phyloP scores from a whole-genome alignment of 176 grass and related monocot genomes.

The Echinochloa phyllopogon region DNA sequence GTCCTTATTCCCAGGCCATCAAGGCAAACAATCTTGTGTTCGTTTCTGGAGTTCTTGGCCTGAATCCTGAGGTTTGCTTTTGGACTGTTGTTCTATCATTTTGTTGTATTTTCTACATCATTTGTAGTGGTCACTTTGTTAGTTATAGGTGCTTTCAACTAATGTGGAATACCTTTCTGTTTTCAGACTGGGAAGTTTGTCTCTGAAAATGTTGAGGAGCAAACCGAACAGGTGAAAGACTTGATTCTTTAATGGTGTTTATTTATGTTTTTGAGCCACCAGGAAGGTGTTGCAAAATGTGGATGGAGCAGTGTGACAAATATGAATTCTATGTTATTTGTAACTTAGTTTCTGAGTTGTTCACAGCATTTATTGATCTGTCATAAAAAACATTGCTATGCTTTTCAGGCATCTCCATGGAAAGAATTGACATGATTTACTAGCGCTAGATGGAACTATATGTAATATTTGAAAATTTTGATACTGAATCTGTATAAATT shows the following conservation, averaged over 20 bases:
- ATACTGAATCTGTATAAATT: neutral
- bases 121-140: neutral
- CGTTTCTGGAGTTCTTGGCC: slow-evolving; percentile 87
- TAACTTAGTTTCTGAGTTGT: slow-evolving; percentile 8
- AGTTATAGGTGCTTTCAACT: neutral
- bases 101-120: slow-evolving; percentile 9
- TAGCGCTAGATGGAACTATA: neutral
- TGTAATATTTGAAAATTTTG: neutral
- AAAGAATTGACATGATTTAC: neutral
- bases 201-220: slow-evolving; percentile 83
- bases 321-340: neutral
- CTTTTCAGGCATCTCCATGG: neutral
- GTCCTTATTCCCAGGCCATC: slow-evolving; percentile 96
- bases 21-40: slow-evolving; percentile 97
- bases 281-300: neutral
- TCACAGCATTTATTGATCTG: neutral
- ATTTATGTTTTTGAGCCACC: neutral
- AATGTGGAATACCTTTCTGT: slow-evolving; percentile 19
- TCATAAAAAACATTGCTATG: neutral
- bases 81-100: slow-evolving; percentile 1
- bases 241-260: slow-evolving; percentile 12
- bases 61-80: slow-evolving; percentile 82
- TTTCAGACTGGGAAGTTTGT: slow-evolving; percentile 89
- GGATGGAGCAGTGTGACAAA: neutral
- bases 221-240: slow-evolving; percentile 82